phyloP scores from a whole-genome alignment of 352 stramenopile genomes.

The Globisporangium middletonii region DNA sequence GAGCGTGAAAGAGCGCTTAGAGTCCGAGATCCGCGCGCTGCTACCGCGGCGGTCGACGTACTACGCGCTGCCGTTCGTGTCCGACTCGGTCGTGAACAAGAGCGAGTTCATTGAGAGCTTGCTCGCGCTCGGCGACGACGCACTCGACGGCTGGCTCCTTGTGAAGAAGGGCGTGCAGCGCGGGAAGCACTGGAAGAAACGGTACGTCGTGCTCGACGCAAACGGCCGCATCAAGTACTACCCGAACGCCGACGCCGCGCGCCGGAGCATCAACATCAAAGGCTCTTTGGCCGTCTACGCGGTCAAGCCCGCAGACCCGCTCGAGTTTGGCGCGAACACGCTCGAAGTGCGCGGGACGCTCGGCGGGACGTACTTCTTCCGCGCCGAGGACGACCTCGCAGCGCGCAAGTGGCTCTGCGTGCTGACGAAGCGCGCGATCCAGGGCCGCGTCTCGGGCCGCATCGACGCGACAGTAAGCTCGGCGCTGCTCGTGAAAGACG shows the following conservation, averaged over 20 bases:
- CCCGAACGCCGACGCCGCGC: constrained; percentile 67
- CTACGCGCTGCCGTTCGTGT: constrained; percentile 75
- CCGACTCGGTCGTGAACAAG: constrained; percentile 67
- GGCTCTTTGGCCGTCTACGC: constrained; percentile 68
- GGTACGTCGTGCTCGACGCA: constrained; percentile 66
- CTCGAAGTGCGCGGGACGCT: constrained; percentile 70
- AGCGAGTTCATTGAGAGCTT: constrained; percentile 68
- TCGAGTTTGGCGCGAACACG: constrained; percentile 71
- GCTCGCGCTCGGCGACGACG: constrained; percentile 57
- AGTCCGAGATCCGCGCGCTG: constrained; percentile 47
- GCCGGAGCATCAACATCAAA: constrained; percentile 75
- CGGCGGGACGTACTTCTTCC: constrained; percentile 79
- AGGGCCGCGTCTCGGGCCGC: constrained; percentile 54
- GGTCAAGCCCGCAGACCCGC: constrained; percentile 63
- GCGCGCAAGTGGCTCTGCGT: constrained; percentile 77
- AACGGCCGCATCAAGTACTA: constrained; percentile 79
- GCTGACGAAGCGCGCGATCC: constrained; percentile 76
- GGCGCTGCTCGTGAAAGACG: constrained; percentile 18
- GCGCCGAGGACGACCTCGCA: constrained; percentile 68
- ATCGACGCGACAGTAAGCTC: constrained; percentile 52
- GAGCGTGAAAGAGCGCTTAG: constrained; percentile 58
- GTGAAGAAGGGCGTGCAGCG: constrained; percentile 72
- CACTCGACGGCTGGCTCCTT: constrained; percentile 69
- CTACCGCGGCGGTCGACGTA: constrained; percentile 63
- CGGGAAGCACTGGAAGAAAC: constrained; percentile 82